These are phyloP conservation scores for Tulasnella sp. DNA, from an alignment of 768 basidiomycete genomes.

Conservation along the genomic window DNA sequence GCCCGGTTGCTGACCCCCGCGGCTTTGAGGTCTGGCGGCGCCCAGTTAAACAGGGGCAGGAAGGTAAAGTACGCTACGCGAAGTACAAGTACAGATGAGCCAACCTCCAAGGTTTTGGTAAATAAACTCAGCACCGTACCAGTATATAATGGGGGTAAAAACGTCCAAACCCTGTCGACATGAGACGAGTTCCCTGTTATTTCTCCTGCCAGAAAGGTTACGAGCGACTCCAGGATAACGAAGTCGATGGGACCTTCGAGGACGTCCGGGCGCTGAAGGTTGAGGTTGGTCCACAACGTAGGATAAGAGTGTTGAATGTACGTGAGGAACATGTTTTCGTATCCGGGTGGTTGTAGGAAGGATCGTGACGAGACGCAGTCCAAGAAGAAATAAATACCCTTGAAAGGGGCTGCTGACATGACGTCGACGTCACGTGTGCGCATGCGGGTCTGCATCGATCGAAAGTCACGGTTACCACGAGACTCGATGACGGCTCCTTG, in stretches of 20 bases:
- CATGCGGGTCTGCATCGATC: not conserved
- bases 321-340: slow-evolving; percentile 8
- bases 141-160: slow-evolving; percentile 71
- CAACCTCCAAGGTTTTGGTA: not conserved
- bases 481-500: not conserved
- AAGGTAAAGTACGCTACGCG: slow-evolving; percentile 61
- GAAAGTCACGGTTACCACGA: not conserved
- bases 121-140: not conserved
- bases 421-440: too few species aligned
- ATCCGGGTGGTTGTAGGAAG: not conserved
- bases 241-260: slow-evolving; percentile 15
- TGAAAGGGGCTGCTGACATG: not conserved
- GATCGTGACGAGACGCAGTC: not conserved
- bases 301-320: not conserved
- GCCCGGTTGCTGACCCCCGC: slow-evolving; percentile 58
- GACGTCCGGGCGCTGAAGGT: slow-evolving; percentile 5
- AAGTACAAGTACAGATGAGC: not conserved
- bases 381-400: not conserved
- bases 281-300: not conserved
- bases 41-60: slow-evolving; percentile 49
- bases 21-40: slow-evolving; percentile 36
- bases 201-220: slow-evolving; percentile 52
- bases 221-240: slow-evolving; percentile 10
- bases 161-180: slow-evolving; percentile 74
- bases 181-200: slow-evolving; percentile 75